Evolutionary conservation across 257 asterid genomes (phyloP), one percentile per base, ranked within the genome.

Genomic region (Misopates orontium): DNA sequence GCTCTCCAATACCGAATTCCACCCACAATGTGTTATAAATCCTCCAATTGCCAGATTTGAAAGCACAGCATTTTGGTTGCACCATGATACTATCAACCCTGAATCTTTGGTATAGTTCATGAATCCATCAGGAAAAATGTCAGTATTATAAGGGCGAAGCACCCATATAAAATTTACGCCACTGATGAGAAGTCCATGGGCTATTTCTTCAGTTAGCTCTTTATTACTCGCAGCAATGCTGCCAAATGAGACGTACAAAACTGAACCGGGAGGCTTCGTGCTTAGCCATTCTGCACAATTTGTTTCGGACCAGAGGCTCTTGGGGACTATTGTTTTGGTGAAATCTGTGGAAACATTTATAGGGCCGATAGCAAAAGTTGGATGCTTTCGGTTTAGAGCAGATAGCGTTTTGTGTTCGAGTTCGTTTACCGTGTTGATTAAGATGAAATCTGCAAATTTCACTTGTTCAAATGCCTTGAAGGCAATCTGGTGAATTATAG

Each of bases 151-250:
- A 45, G 51, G 11, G 42, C 42, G 11, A 36, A 36, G 11, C 1
- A 83, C 86, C 89, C 84, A 80, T 28, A 84, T 59, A 49, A 84
- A 84, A 54, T 72, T 72, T 22, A 72, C 75, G 4, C 11, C 42
- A 36, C 42, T 36, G 4, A 8, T 5, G 4, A 74, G 42, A 66
- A 82, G 74, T 28, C 86, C 86, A 17, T 76, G 56, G 28, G 81
- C 79, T 40, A 78, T 66, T 56, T 78, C 83, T 24, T 52, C 59
- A 14, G 62, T 61, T 2, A 61, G 11, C 10, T 36, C 10, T 9
- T 36, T 36, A 36, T 36, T 8, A 4, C 11, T 36, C 42, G 1
- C 10, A 41, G 56, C 74, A 1, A 78, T 12, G 60, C 86, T 81
- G 20, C 86, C 86, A 62, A 81, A 76, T 0, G 86, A 81, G 63